These are phyloP conservation scores for Neonectria hederae DNA, from an alignment of 2,329 filamentous ascomycete species.

Conservation along the genomic window DNA sequence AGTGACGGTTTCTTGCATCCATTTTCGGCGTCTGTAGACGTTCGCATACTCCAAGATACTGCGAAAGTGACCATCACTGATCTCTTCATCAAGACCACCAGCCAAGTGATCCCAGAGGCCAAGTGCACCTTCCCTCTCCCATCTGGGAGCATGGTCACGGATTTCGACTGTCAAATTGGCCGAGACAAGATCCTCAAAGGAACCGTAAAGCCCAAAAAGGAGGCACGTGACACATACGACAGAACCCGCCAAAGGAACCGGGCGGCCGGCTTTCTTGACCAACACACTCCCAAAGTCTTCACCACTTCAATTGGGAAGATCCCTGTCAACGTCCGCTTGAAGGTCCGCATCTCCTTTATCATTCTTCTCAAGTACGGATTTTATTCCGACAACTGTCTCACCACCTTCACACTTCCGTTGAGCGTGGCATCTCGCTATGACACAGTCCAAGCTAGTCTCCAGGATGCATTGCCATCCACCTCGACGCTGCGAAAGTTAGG, in stretches of 20 bases:
- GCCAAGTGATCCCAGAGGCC: neutral
- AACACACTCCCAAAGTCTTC: conserved; percentile 1
- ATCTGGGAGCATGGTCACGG: neutral
- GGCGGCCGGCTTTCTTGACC: neutral
- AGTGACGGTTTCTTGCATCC: neutral
- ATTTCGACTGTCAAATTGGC: neutral
- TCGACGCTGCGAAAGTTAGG: neutral
- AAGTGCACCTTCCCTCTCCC: neutral
- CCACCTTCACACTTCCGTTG: neutral
- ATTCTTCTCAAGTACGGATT: neutral
- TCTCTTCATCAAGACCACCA: neutral
- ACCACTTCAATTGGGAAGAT: neutral
- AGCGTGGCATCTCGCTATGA: neutral
- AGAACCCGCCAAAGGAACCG: neutral
- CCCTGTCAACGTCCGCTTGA: neutral
- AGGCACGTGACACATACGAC: neutral
- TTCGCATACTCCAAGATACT: neutral
- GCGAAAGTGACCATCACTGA: neutral
- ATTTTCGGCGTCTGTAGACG: neutral
- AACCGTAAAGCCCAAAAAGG: neutral
- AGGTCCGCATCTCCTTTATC: neutral
- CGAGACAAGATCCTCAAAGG: neutral
- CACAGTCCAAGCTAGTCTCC: neutral
- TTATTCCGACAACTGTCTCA: neutral
- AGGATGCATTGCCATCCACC: neutral